Conservation (phyloP, 176 grass and related monocot genomes). For the Carex parvula region DNA sequence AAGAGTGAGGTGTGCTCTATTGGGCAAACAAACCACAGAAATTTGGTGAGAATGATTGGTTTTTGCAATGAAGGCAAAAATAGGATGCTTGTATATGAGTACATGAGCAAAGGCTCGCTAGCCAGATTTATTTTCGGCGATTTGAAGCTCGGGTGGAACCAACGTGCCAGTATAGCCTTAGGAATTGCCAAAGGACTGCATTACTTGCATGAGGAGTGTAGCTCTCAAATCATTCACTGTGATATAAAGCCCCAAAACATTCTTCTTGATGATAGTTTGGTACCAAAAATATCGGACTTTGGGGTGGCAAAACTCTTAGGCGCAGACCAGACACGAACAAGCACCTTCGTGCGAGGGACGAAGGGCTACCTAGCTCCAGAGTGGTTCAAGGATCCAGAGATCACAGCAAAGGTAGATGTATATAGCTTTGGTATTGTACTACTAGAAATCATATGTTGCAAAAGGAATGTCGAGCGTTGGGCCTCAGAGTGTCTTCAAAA, state of each 20-base stretch:
- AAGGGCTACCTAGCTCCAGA: conserved; percentile 37
- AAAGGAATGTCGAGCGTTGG: neutral
- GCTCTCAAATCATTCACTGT: conserved; percentile 35
- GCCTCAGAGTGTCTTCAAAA: neutral
- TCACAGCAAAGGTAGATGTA: conserved; percentile 35
- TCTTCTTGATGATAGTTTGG: conserved; percentile 32
- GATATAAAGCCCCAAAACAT: conserved; percentile 43
- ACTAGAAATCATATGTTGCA: conserved; percentile 29
- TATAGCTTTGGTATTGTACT: conserved; percentile 41
- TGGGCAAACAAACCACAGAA: conserved; percentile 43
- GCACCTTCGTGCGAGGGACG: conserved; percentile 29
- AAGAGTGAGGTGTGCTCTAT: conserved; percentile 41
- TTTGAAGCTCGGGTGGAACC: conserved; percentile 26
- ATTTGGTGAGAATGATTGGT: conserved; percentile 47
- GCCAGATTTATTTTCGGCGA: conserved; percentile 22
- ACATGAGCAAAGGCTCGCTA: conserved; percentile 48
- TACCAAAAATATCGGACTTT: conserved; percentile 37
- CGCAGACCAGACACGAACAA: conserved; percentile 28
- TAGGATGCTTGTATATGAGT: conserved; percentile 48
- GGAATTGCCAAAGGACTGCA: conserved; percentile 36
- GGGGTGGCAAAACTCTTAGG: conserved; percentile 40
- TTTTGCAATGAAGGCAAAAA: conserved; percentile 46
- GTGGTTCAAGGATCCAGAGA: conserved; percentile 26
- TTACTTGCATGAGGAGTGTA: conserved; percentile 49
- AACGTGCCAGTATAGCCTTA: conserved; percentile 26